Conservation (phyloP, 2,329 filamentous ascomycete genomes). For the Torrubiella hemipterigena region DNA sequence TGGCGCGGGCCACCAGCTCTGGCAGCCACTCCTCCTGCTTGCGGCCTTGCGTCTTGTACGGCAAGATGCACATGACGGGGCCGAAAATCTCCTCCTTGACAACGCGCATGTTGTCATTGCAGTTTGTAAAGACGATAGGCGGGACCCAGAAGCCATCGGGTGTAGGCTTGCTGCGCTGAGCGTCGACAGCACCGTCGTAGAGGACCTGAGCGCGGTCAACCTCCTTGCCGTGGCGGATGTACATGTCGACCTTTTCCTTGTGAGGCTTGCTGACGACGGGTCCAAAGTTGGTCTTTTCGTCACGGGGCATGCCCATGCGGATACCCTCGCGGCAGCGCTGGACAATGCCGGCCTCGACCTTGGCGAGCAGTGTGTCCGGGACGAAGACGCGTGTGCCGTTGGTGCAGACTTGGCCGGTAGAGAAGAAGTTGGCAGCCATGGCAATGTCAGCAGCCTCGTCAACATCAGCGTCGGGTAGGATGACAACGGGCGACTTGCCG, state of each 20-base stretch:
- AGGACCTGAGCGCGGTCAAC: conserved; percentile 63
- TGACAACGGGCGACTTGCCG: conserved; percentile 70
- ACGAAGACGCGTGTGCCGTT: conserved; percentile 86
- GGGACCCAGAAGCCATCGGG: conserved; percentile 68
- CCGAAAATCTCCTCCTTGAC: conserved; percentile 79
- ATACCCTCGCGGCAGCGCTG: conserved; percentile 47
- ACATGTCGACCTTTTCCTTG: conserved; percentile 63
- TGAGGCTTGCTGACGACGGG: conserved; percentile 68
- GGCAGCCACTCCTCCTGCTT: conserved; percentile 35
- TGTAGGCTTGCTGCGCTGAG: conserved; percentile 35
- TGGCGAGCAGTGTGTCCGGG: conserved; percentile 48
- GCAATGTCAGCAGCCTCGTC: conserved; percentile 76
- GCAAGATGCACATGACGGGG: conserved; percentile 71
- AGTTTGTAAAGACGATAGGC: conserved; percentile 79
- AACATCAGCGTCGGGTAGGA: conserved; percentile 69
- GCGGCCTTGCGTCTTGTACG: conserved; percentile 43
- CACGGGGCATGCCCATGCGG: conserved; percentile 61
- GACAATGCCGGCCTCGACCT: conserved; percentile 57
- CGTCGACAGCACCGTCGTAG: conserved; percentile 53
- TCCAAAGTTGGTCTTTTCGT: conserved; percentile 67
- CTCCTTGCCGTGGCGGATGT: conserved; percentile 65
- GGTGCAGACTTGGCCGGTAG: conserved; percentile 82
- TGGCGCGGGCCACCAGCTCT: conserved; percentile 61
- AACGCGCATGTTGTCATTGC: conserved; percentile 71
- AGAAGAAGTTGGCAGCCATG: conserved; percentile 93